Percentiles rank a stretch among this genome's conserved stretches.
Evolutionary conservation across 805 yeast genomes (phyloP).

Genomic region (Candida maesae): DNA sequence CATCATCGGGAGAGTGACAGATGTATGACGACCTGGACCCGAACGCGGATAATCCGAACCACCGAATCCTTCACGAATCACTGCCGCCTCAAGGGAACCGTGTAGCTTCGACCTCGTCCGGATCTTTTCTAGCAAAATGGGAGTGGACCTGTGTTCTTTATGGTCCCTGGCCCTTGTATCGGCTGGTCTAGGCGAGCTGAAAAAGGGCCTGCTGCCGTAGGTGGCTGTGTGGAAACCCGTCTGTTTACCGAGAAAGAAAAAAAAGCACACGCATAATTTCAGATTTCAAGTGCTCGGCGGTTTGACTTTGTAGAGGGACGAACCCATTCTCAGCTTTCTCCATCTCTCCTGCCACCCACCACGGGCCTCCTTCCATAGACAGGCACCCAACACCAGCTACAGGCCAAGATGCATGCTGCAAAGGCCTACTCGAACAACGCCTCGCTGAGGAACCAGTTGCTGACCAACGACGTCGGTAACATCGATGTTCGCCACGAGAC

Average conservation of each 20-base stretch:
- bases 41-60: too few relatives aligned
- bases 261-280: neutral
- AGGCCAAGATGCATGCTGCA: constrained; percentile 14
- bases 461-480: constrained; percentile 37
- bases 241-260: constrained; percentile 3
- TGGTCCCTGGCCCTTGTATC: too few relatives aligned
- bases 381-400: too few relatives aligned
- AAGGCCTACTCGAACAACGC: constrained; percentile 9
- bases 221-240: too few relatives aligned
- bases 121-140: too few relatives aligned
- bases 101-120: too few relatives aligned
- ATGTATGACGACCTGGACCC: neutral
- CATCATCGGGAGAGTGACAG: constrained; percentile 15
- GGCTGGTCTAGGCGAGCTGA: too few relatives aligned
- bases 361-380: neutral
- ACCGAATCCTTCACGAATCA: too few relatives aligned
- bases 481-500: constrained; percentile 43
- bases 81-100: too few relatives aligned
- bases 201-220: too few relatives aligned
- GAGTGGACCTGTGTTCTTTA: too few relatives aligned
- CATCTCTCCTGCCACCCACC: neutral
- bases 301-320: neutral
- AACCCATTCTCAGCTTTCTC: neutral
- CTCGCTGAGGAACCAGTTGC: constrained; percentile 32
- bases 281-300: neutral